Evolutionary conservation across 2,329 filamentous ascomycete genomes (phyloP), one percentile per base, ranked within the genome.

Genomic region (Ilyonectria sp.): DNA sequence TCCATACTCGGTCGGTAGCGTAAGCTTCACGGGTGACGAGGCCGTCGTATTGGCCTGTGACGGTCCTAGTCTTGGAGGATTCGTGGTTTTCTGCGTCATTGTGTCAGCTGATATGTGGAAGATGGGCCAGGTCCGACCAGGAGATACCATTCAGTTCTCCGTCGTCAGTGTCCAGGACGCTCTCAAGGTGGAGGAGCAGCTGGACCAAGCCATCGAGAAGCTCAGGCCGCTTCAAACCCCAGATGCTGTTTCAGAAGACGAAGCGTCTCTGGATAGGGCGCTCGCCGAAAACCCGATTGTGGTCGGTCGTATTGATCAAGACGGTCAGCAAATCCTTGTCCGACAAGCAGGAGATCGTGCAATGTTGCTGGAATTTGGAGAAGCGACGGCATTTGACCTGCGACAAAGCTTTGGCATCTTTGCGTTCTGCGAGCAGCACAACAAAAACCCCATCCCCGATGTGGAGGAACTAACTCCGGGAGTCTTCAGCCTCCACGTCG

Each of bases 1-100:
- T 31, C 79, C 79, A 1, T 83, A 82, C 64, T 79, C 82, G 0
- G 75, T 82, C 6, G 83, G 83, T 2, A 80, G 81, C 33, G 74
- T 84, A 5, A 84, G 80, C 71, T 84, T 82, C 64, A 84, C 82
- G 0, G 82, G 82, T 0, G 82, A 84, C 33, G 80, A 82, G 35
- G 77, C 80, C 2, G 80, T 84, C 2, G 75, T 84, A 3, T 70
- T 84, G 6, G 73, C 79, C 0, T 77, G 75, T 7, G 82, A 85
- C 66, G 81, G 81, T 0, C 83, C 83, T 0, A 82, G 80, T 37
- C 77, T 84, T 0, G 82, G 82, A 17, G 82, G 82, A 0, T 83
- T 84, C 23, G 75, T 84, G 2, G 79, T 81, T 1, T 80, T 81
- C 29, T 81, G 77, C 21, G 78, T 80, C 0, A 76, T 84, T 5